Conservation (phyloP, 768 basidiomycete species). For the Amyloporia xantha region DNA sequence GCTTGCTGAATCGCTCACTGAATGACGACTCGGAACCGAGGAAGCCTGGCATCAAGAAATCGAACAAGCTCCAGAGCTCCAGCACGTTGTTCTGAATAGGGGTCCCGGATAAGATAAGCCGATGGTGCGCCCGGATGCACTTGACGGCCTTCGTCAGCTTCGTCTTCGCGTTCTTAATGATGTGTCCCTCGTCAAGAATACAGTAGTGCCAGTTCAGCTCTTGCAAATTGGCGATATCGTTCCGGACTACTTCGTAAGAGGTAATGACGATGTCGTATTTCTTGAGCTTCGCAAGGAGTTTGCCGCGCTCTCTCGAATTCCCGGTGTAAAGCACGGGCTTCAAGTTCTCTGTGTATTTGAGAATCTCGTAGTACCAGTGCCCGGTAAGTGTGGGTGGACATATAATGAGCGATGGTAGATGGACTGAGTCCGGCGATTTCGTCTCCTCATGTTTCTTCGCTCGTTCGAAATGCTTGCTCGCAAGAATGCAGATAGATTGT, state of each 20-base stretch:
- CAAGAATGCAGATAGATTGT: conserved; percentile 95
- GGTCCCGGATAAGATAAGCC: conserved; percentile 92
- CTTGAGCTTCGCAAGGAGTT: conserved; percentile 56
- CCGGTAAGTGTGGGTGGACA: conserved; percentile 98
- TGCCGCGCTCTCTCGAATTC: conserved; percentile 71
- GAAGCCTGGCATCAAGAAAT: conserved; percentile 99
- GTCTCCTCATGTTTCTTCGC: conserved; percentile 59
- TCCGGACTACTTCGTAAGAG: conserved; percentile 96
- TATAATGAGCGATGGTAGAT: conserved; percentile 89
- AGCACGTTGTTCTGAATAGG: conserved; percentile 99
- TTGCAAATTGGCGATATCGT: conserved; percentile 77
- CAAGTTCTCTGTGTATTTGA: conserved; percentile 84
- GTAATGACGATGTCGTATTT: conserved; percentile 90
- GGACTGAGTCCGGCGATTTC: conserved; percentile 67
- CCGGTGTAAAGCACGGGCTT: conserved; percentile 87
- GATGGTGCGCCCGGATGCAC: conserved; percentile 81
- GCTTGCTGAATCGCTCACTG: conserved; percentile 93
- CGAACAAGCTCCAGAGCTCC: conserved; percentile 97
- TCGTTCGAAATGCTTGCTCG: conserved; percentile 89
- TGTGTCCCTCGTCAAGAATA: conserved; percentile 95
- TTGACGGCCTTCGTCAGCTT: conserved; percentile 97
- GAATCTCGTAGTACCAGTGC: conserved; percentile 98
- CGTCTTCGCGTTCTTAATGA: conserved; percentile 98
- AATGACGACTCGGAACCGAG: conserved; percentile 92
- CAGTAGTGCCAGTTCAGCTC: conserved; percentile 88